Evolutionary conservation across 805 yeast genomes (phyloP).

Genomic region (Kazachstania taianensis): DNA sequence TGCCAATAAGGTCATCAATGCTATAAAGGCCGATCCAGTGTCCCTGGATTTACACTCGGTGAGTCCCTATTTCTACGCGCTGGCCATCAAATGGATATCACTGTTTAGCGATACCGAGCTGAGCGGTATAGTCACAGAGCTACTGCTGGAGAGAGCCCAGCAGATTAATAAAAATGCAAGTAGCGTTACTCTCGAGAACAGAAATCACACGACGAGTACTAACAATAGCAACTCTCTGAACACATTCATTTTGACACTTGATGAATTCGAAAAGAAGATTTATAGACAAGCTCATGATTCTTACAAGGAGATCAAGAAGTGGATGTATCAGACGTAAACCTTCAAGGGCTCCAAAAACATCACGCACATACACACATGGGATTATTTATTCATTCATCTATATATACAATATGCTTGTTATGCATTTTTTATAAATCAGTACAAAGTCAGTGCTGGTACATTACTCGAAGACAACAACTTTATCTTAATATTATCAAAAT

Average conservation of each 20-base stretch:
- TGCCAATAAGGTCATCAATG: conserved; percentile 57
- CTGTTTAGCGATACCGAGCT: conserved; percentile 60
- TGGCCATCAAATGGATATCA: conserved; percentile 69
- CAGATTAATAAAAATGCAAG: conserved; percentile 62
- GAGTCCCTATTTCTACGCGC: conserved; percentile 54
- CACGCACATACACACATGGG: not conserved
- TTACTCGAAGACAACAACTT: too few species aligned
- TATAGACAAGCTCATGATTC: conserved; percentile 46
- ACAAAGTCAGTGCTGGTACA: too few species aligned
- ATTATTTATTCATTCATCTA: not conserved
- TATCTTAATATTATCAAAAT: conserved; percentile 7
- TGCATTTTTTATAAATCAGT: not conserved
- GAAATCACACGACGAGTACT: not conserved
- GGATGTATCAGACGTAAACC: conserved; percentile 24
- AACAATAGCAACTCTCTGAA: conserved; percentile 2
- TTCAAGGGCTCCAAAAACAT: not conserved
- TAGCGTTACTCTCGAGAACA: conserved; percentile 9
- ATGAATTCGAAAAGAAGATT: conserved; percentile 61
- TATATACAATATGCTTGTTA: not conserved
- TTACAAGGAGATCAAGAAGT: conserved; percentile 34
- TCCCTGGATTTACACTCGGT: conserved; percentile 59
- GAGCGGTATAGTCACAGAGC: conserved; percentile 38
- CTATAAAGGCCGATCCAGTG: conserved; percentile 63
- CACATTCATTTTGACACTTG: conserved; percentile 52
- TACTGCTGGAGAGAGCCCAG: conserved; percentile 56